phyloP scores from a whole-genome alignment of 1,139 yeast genomes.

The Yamadazyma trypodendri region DNA sequence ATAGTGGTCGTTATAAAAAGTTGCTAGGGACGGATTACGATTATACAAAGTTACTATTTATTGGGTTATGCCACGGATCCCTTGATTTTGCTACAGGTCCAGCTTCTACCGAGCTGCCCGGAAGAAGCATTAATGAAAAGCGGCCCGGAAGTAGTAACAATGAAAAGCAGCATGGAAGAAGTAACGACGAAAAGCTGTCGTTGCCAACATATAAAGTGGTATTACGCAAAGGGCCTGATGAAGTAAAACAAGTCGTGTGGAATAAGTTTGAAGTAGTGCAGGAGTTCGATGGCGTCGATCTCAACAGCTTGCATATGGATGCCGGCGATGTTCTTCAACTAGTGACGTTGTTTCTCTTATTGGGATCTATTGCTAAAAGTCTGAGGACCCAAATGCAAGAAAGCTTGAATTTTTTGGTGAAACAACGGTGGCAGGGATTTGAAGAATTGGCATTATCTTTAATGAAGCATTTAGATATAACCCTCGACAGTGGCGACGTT shows the following conservation, averaged over 20 bases:
- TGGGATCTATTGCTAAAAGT: slow-evolving; percentile 25
- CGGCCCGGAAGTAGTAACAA: too few species aligned
- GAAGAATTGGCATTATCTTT: slow-evolving; percentile 33
- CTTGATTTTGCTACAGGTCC: background rate
- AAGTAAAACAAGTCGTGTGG: slow-evolving; percentile 8
- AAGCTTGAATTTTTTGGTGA: slow-evolving; percentile 15
- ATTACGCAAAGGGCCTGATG: background rate
- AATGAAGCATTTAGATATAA: slow-evolving; percentile 39
- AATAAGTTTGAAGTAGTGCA: slow-evolving; percentile 15
- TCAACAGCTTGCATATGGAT: slow-evolving; percentile 29
- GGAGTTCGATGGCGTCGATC: slow-evolving; percentile 27
- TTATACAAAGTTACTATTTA: slow-evolving; percentile 25
- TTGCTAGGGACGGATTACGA: slow-evolving; percentile 21
- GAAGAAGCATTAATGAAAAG: too few species aligned
- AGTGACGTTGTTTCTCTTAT: slow-evolving; percentile 41
- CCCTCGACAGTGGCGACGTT: slow-evolving; percentile 23
- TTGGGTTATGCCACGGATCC: slow-evolving; percentile 18
- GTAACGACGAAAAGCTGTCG: slow-evolving; percentile 1
- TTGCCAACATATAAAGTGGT: background rate
- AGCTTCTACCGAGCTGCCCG: too few species aligned
- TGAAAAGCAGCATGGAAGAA: too few species aligned
- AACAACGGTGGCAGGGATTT: slow-evolving; percentile 33
- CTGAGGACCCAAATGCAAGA: slow-evolving; percentile 19
- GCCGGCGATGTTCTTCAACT: slow-evolving; percentile 36
- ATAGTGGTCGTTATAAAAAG: slow-evolving; percentile 25